Evolutionary conservation across 805 yeast genomes (phyloP), one percentile per base, ranked within the genome.

Genomic region (Nakazawaea ishiwadae): DNA sequence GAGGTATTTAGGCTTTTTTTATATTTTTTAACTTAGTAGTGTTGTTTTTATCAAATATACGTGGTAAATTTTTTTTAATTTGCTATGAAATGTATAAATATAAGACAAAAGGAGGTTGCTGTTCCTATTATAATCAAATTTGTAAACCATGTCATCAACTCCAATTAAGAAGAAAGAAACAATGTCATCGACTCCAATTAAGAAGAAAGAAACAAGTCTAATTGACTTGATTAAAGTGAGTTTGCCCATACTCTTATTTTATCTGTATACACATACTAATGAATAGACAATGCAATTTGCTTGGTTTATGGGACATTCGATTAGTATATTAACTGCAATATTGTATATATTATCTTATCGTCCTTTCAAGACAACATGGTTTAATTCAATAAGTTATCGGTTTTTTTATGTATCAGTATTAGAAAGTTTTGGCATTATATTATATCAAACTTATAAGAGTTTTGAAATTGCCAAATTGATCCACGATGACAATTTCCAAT

Each of bases 341-440:
- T 47, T 67, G 37, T 78, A 69, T 48, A 49, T 63, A 21, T 51
- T 64, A 18, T 58, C 69, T 4, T 58, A 61, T 36, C 39, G 66
- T 31, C 51, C 59, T 39, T 35, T 34, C 47, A 52, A 34, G 38
- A 65, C 27, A 39, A 55, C n/a, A 55, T 69, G 48, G 68, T 70
- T 35, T 40, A 51, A 10, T 48, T 65, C 18, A 7, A 7, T 40
- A 9, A 12, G 15, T 7, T 40, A 40, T 31, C 16, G 44, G 36
- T 10, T 41, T 8, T 31, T 35, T 19, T 41, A 41, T 20, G 6
- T 82, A 8, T 84, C 89, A 8, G 82, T 83, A 7, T 56, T 84
- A 30, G 75, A 72, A 48, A 79, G 95, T 17, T 88, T 87, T 58
- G 86, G 86, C 19, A 76, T 90, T 46, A 84, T 88, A 44, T 61